Evolutionary conservation across 78 protist genomes (phyloP).

Genomic region (Tieghemostelium lacteum): DNA sequence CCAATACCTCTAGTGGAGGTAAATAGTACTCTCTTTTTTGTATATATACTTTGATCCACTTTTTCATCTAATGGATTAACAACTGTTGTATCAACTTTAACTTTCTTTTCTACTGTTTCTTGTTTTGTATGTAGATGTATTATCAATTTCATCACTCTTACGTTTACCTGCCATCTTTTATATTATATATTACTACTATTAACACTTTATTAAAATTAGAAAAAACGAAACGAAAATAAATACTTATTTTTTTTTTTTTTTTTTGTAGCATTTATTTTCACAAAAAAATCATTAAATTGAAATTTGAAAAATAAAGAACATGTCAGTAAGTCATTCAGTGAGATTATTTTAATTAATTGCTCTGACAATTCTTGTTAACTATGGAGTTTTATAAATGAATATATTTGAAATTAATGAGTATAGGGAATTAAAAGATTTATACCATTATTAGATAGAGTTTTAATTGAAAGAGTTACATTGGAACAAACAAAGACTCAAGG

Average conservation of each 20-base stretch:
- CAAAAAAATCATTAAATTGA: too few relatives aligned
- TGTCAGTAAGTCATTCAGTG: too few relatives aligned
- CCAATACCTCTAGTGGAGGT: conserved; percentile 72
- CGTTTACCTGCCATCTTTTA: background rate
- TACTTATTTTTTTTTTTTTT: too few relatives aligned
- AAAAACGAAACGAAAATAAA: too few relatives aligned
- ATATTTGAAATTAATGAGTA: too few relatives aligned
- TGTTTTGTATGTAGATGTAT: background rate
- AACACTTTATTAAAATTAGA: too few relatives aligned
- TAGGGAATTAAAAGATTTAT: conserved; percentile 51
- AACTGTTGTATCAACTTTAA: background rate
- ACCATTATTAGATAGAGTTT: conserved; percentile 73
- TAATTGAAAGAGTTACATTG: conserved; percentile 13
- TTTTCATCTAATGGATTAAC: background rate
- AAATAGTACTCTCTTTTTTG: conserved; percentile 74
- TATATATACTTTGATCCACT: conserved; percentile 19
- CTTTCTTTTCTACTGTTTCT: background rate
- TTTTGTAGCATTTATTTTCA: too few relatives aligned
- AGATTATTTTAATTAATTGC: too few relatives aligned
- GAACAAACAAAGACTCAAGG: conserved; percentile 25
- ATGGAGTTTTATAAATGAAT: too few relatives aligned
- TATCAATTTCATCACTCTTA: background rate
- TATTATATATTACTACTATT: too few relatives aligned
- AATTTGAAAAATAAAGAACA: too few relatives aligned
- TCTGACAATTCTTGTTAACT: too few relatives aligned